A percentile compares a stretch with the other conserved stretches of the same genome.
phyloP scores from a whole-genome alignment of 805 yeast genomes.

The Candida corydali region DNA sequence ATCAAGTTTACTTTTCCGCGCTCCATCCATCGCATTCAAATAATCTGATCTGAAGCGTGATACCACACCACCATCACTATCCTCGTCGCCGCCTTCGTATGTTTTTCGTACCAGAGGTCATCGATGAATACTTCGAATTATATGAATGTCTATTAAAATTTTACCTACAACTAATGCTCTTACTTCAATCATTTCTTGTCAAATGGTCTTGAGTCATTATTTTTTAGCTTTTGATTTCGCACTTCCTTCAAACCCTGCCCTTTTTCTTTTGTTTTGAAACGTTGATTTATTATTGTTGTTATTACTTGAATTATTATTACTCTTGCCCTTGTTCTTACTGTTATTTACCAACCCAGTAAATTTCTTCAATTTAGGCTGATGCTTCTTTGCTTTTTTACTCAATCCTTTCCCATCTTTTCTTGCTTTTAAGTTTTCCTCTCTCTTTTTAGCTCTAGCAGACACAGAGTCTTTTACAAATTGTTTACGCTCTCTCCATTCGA shows the following conservation, averaged over 20 bases:
- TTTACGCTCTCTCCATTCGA: slow-evolving; percentile 90
- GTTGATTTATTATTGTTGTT: slow-evolving; percentile 2
- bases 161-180: too few relatives aligned
- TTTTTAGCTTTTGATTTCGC: slow-evolving; percentile 38
- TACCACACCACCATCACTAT: too few relatives aligned
- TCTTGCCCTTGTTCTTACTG: slow-evolving; percentile 8
- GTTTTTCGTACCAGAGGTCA: too few relatives aligned
- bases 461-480: slow-evolving; percentile 73
- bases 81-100: too few relatives aligned
- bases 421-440: slow-evolving; percentile 86
- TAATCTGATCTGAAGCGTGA: too few relatives aligned
- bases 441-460: slow-evolving; percentile 72
- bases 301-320: not conserved
- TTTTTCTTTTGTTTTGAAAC: slow-evolving; percentile 26
- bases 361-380: slow-evolving; percentile 62
- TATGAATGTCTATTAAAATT: too few relatives aligned
- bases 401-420: slow-evolving; percentile 79
- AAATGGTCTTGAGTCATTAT: too few relatives aligned
- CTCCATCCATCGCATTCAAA: too few relatives aligned
- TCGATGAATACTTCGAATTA: too few relatives aligned
- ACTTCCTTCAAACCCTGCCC: slow-evolving; percentile 94
- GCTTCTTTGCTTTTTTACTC: slow-evolving; percentile 59
- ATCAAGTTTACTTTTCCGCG: too few relatives aligned
- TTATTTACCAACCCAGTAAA: slow-evolving; percentile 54
- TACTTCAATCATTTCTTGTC: too few relatives aligned